Percentiles rank a stretch among this genome's conserved stretches.
Conservation (phyloP, 768 basidiomycete species). For the Polyporus arcularius region DNA sequence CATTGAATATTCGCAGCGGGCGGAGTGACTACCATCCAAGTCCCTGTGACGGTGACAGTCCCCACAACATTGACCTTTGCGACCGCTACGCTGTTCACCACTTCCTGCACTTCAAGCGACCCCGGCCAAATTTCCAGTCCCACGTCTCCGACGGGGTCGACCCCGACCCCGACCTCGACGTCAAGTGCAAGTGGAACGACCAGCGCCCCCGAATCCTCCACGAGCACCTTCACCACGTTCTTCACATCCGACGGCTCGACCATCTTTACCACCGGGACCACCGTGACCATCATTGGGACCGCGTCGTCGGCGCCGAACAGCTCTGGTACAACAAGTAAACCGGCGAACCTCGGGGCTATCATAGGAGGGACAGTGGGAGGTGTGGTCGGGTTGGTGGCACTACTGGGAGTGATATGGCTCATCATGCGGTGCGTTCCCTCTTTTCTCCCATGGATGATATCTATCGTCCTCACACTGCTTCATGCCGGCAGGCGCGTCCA, state of each 20-base stretch:
- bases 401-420: slow-evolving; percentile 17
- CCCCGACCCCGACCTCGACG: no score
- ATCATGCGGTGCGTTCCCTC: slow-evolving; percentile 10
- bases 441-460: no score
- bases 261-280: no score
- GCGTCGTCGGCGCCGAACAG: no score
- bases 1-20: slow-evolving; percentile 3
- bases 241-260: no score
- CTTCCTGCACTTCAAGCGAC: slow-evolving; percentile 13
- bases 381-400: slow-evolving; percentile 10
- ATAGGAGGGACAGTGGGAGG: slow-evolving; percentile 22
- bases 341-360: slow-evolving; percentile 13
- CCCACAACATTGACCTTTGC: slow-evolving; percentile 16
- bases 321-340: no score
- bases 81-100: slow-evolving; percentile 23
- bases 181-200: no score
- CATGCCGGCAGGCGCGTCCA: no score
- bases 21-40: slow-evolving; percentile 12
- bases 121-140: background rate
- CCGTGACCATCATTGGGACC: no score
- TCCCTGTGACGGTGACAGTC: slow-evolving; percentile 21
- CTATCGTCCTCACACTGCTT: no score
- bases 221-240: background rate
- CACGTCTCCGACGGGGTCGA: no score
- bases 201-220: background rate